These are phyloP conservation scores for Polyplosphaeria fusca DNA, from an alignment of 495 filamentous ascomycete species.

Conservation along the genomic window DNA sequence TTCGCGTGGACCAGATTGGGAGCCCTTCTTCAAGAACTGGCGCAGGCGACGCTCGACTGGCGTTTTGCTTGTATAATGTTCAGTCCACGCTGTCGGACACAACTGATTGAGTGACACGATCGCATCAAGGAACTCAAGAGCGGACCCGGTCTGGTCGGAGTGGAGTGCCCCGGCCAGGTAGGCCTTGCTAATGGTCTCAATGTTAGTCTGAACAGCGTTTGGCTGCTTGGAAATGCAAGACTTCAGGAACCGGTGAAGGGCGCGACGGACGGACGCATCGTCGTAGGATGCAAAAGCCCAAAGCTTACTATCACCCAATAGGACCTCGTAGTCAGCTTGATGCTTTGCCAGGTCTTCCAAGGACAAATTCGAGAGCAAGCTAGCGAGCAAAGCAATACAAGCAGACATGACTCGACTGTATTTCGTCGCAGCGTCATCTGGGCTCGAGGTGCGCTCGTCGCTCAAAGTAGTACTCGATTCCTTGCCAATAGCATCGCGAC, in stretches of 20 bases:
- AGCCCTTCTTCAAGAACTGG: conserved; percentile 78
- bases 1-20: conserved; percentile 62
- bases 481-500: conserved; percentile 66
- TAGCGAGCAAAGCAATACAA: conserved; percentile 55
- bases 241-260: conserved; percentile 64
- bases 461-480: conserved; percentile 80
- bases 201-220: conserved; percentile 47
- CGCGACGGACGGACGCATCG: conserved; percentile 69
- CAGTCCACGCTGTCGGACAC: conserved; percentile 72
- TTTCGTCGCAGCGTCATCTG: conserved; percentile 81
- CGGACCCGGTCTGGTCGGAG: conserved; percentile 66
- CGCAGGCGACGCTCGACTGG: conserved; percentile 60
- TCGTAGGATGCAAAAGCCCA: conserved; percentile 70
- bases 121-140: conserved; percentile 62
- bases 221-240: conserved; percentile 46
- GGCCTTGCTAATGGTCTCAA: conserved; percentile 60
- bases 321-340: conserved; percentile 46
- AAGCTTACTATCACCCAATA: conserved; percentile 63
- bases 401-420: conserved; percentile 75
- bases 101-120: conserved; percentile 59
- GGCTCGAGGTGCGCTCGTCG: conserved; percentile 76
- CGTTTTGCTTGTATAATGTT: conserved; percentile 63
- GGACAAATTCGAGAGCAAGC: conserved; percentile 47
- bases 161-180: conserved; percentile 68
- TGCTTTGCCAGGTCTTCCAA: conserved; percentile 39